Evolutionary conservation across 2,329 filamentous ascomycete species (phyloP).

Genomic region (Plectosphaerella cucumerina): DNA sequence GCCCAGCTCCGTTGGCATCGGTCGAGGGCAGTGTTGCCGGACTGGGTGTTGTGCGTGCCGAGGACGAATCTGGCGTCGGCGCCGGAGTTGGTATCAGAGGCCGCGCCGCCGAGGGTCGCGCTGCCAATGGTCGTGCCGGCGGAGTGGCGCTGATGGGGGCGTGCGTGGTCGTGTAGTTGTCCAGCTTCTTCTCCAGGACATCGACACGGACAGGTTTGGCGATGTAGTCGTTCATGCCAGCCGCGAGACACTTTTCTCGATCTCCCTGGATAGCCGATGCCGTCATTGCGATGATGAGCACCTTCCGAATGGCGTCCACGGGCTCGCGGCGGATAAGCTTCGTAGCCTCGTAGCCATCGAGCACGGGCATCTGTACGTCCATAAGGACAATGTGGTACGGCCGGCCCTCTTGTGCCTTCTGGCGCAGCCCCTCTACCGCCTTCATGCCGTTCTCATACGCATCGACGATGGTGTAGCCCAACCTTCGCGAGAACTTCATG

Average conservation of each 20-base stretch:
- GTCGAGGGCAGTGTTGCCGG: conserved; percentile 14
- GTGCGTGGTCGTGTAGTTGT: conserved; percentile 45
- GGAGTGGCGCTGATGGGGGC: conserved; percentile 11
- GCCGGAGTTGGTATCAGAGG: not conserved
- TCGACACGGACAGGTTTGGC: conserved; percentile 92
- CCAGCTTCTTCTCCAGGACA: conserved; percentile 78
- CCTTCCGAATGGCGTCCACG: conserved; percentile 70
- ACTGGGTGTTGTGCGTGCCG: conserved; percentile 8
- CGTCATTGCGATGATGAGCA: conserved; percentile 97
- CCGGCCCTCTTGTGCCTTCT: conserved; percentile 63
- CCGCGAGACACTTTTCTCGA: conserved; percentile 89
- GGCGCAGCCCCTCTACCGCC: conserved; percentile 79
- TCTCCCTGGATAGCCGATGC: conserved; percentile 93
- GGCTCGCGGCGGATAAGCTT: conserved; percentile 74
- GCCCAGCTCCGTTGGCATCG: conserved; percentile 13
- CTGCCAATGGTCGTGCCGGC: not conserved
- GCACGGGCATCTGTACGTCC: conserved; percentile 94
- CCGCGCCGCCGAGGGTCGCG: not conserved
- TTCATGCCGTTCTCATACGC: conserved; percentile 88
- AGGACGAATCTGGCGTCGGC: not conserved
- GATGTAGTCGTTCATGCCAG: conserved; percentile 96
- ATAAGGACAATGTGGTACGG: conserved; percentile 91
- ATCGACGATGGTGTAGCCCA: conserved; percentile 77
- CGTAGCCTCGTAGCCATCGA: conserved; percentile 91
- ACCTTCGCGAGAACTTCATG: conserved; percentile 80